Percentiles rank a stretch among this genome's conserved stretches.
phyloP scores from a whole-genome alignment of 768 basidiomycete species.

The Exidia glandulosa region DNA sequence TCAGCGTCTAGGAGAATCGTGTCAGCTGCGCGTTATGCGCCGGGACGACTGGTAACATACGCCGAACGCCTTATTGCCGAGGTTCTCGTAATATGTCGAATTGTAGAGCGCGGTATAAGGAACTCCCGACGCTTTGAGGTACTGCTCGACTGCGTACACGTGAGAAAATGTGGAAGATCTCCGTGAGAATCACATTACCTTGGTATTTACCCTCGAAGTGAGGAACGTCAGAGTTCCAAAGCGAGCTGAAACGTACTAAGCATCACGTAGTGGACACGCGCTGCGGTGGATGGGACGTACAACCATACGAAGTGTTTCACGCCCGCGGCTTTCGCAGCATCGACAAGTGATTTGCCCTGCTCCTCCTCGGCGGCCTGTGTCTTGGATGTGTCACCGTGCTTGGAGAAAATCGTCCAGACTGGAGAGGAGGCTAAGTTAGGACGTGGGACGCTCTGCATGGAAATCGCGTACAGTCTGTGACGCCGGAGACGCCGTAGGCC shows the following conservation, averaged over 20 bases:
- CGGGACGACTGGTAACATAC: not conserved
- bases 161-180: not conserved
- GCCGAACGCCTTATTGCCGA: not conserved
- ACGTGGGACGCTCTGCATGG: not conserved
- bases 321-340: constrained; percentile 7
- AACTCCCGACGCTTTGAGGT: constrained; percentile 2
- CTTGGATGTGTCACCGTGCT: not conserved
- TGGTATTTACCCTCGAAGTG: constrained; percentile 4
- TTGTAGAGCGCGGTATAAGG: constrained; percentile 3
- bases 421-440: not conserved
- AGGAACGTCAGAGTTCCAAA: not conserved
- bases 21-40: not conserved
- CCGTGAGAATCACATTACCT: not conserved
- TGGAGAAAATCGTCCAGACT: not conserved
- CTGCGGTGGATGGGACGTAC: not conserved
- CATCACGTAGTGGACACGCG: no score
- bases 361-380: constrained; percentile 1
- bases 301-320: constrained; percentile 10
- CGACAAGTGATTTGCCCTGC: constrained; percentile 11
- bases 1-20: not conserved
- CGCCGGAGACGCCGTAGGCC: constrained; percentile 23
- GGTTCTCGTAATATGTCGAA: not conserved
- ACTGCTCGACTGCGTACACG: constrained; percentile 5
- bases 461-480: constrained; percentile 10
- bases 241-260: no score